Evolutionary conservation across 768 basidiomycete genomes (phyloP).

Genomic region (Boletus huronensis): DNA sequence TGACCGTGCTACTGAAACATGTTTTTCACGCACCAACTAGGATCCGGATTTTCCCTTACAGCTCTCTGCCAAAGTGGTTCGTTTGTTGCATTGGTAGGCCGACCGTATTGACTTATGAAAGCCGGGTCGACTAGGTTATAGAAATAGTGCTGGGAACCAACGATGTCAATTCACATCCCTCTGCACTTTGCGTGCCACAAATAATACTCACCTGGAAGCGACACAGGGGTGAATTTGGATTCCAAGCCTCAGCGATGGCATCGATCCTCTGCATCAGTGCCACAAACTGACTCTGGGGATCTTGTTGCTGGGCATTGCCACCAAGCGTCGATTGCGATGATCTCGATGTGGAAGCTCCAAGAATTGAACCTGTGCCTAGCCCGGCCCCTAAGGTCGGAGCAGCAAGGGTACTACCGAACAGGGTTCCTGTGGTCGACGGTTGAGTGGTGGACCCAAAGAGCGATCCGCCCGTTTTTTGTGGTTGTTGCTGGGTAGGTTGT

Average conservation of each 20-base stretch:
- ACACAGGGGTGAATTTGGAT: constrained; percentile 61
- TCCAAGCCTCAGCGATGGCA: constrained; percentile 66
- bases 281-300: constrained; percentile 56
- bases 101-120: constrained; percentile 61
- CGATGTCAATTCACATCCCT: background rate
- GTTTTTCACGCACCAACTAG: constrained; percentile 51
- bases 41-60: constrained; percentile 76
- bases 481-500: constrained; percentile 22
- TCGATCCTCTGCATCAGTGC: constrained; percentile 59
- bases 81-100: constrained; percentile 68
- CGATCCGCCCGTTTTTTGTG: constrained; percentile 22
- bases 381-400: constrained; percentile 33
- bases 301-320: constrained; percentile 47
- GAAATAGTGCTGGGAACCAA: constrained; percentile 59
- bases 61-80: constrained; percentile 79
- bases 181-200: background rate
- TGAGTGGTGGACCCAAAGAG: constrained; percentile 32
- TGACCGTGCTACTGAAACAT: background rate
- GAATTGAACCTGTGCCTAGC: constrained; percentile 18
- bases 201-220: constrained; percentile 64
- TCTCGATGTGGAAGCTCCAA: constrained; percentile 30
- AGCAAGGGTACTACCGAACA: constrained; percentile 36
- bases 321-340: constrained; percentile 35
- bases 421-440: constrained; percentile 26
- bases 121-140: constrained; percentile 79